Percentiles rank a stretch among this genome's conserved stretches.
phyloP scores from a whole-genome alignment of 2,329 filamentous ascomycete species.

The Pleomassaria siparia region DNA sequence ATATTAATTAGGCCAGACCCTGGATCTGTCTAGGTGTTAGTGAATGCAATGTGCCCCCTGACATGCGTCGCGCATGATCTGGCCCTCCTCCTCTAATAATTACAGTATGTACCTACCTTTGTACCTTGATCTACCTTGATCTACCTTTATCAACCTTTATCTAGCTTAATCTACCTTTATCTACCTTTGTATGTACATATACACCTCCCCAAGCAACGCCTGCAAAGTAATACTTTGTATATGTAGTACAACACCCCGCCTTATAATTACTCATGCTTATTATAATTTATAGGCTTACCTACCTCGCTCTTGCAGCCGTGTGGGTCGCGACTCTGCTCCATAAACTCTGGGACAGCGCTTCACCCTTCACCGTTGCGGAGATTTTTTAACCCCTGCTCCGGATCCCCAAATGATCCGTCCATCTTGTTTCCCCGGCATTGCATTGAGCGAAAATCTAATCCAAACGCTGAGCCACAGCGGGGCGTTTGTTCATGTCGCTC shows the following conservation, averaged over 20 bases:
- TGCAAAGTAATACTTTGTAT: no score
- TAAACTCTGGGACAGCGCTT: not conserved
- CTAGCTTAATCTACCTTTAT: no score
- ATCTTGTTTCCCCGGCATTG: not conserved
- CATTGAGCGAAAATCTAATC: slow-evolving; percentile 1
- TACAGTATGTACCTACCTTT: no score
- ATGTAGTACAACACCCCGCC: no score
- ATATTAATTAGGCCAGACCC: no score
- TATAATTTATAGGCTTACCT: no score
- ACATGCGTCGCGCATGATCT: not conserved
- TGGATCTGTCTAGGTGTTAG: not conserved
- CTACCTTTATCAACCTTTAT: no score
- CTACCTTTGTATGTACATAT: no score
- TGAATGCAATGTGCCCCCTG: not conserved
- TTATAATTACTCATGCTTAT: no score
- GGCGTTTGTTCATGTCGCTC: not conserved
- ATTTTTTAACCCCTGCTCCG: not conserved
- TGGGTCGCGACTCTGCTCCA: slow-evolving; percentile 5
- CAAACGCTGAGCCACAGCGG: slow-evolving; percentile 2
- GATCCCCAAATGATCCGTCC: slow-evolving; percentile 1
- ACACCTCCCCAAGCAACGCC: no score
- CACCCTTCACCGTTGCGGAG: not conserved
- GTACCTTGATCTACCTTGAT: no score
- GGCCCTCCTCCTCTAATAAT: not conserved
- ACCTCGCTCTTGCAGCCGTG: no score